Evolutionary conservation across 352 stramenopile species (phyloP).

Genomic region (Phytopythium boreale): DNA sequence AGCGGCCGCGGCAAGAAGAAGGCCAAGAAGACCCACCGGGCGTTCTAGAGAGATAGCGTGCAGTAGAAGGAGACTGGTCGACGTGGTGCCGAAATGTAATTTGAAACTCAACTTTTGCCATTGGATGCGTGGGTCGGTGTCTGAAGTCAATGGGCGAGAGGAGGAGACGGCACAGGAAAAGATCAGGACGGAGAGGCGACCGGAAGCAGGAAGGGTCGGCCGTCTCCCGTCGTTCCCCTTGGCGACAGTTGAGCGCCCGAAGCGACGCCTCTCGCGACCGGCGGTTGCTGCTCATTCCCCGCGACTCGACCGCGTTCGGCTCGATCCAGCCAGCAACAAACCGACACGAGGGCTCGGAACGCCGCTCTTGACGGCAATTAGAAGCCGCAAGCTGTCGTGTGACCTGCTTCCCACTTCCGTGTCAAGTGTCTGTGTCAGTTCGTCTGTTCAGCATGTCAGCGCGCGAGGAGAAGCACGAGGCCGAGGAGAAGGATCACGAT

Average conservation of each 20-base stretch:
- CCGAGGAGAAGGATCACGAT: conserved; percentile 39
- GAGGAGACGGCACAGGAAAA: too few species aligned
- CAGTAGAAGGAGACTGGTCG: too few species aligned
- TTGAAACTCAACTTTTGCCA: not conserved
- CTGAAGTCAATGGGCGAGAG: too few species aligned
- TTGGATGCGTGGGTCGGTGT: not conserved
- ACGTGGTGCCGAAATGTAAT: not conserved
- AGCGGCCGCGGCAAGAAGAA: conserved; percentile 46
- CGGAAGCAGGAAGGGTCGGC: not conserved
- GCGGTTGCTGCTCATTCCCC: not conserved
- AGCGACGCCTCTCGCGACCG: not conserved
- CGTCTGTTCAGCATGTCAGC: conserved; percentile 43
- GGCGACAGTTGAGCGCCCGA: not conserved
- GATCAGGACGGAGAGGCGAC: not conserved
- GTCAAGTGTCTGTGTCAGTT: not conserved
- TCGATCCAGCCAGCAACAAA: not conserved
- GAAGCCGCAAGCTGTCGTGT: too few species aligned
- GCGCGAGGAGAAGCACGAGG: conserved; percentile 57
- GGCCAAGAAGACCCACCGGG: conserved; percentile 29
- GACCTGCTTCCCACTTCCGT: too few species aligned
- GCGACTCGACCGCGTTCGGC: not conserved
- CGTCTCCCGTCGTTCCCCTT: too few species aligned
- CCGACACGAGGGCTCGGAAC: not conserved
- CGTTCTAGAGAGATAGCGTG: conserved; percentile 2
- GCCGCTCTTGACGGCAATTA: not conserved